Base-by-base conservation (phyloP, 176 grass and related monocot species). In the Cenchrus americanus region DNA sequence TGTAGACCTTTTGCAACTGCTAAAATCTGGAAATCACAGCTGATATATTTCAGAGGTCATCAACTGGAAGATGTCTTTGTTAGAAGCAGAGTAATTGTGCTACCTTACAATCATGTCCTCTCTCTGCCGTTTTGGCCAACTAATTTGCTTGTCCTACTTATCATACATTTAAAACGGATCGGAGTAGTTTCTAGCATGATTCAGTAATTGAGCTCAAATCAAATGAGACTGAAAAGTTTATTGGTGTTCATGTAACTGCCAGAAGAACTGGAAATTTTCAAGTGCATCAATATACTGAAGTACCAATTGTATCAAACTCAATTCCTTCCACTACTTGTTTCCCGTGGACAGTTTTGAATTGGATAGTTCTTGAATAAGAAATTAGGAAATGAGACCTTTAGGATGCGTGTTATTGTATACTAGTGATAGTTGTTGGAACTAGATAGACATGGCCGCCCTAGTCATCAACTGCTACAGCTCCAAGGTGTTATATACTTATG, bases 241-340 rank as follows among this genome's bases (percentile, higher is more conserved):
- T 69, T 62, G 51, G 7, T 9, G n/a, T 64, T 80, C 1, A 10
- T 78, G 13, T 2, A 46, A 71, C 8, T 77, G 21, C 27, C 47
- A 63, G 7, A 62, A 63, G 7, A 62, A 46, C 60, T 64, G 7
- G 66, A 82, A 52, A 82, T 77, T 7, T 76, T 69, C 21, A 17
- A 43, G 10, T 66, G 55, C 61, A 0, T 8, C 12, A 80, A 54
- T 15, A 55, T 6, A 26, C 14, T 22, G 50, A 80, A 14, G 41
- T 49, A 19, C 74, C 19, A 24, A 23, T 23, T 83, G 13, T 53
- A 23, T 52, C 19, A 42, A 9, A 13, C 19, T 61, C 43, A 62
- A 9, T 78, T 26, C 12, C 65, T 52, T 71, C 24, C 30, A 10
- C 23, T 50, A 66, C 71, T 30, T 41, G 30, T 44, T 76, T 46